These are phyloP conservation scores for Musa beccarii DNA, from an alignment of 176 grass and related monocot species.

Conservation along the genomic window DNA sequence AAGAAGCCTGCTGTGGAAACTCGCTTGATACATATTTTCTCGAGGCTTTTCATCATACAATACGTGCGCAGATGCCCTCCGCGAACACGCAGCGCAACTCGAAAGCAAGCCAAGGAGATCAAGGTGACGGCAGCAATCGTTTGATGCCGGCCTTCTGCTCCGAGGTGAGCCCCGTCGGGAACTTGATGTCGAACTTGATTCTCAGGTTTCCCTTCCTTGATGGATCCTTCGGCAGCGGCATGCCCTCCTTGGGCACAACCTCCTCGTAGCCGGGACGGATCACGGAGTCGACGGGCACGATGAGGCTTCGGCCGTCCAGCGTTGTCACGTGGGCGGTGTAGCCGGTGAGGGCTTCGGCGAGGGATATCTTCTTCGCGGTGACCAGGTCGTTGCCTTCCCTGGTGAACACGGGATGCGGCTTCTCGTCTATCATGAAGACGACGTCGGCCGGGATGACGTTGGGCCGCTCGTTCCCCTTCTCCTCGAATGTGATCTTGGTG, in stretches of 20 bases:
- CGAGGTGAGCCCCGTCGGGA: constrained; percentile 55
- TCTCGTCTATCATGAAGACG: constrained; percentile 89
- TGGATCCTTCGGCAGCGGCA: constrained; percentile 80
- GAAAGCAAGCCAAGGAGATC: background rate
- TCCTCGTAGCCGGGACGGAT: constrained; percentile 77
- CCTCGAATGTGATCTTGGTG: constrained; percentile 92
- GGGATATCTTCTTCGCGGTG: constrained; percentile 53
- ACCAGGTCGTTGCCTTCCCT: constrained; percentile 88
- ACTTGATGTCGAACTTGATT: constrained; percentile 93
- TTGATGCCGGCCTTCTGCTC: constrained; percentile 85
- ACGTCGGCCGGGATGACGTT: constrained; percentile 56
- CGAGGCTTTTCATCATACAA: too few relatives aligned
- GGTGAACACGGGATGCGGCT: constrained; percentile 80
- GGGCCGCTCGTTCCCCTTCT: constrained; percentile 81
- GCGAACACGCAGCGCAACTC: too few relatives aligned
- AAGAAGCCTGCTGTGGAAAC: too few relatives aligned
- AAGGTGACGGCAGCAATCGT: constrained; percentile 33
- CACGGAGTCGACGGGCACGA: constrained; percentile 42
- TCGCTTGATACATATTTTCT: too few relatives aligned
- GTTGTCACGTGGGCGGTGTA: constrained; percentile 48
- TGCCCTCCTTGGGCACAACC: constrained; percentile 62
- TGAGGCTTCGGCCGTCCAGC: constrained; percentile 68
- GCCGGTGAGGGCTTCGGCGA: constrained; percentile 56
- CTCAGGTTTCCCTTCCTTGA: constrained; percentile 73
- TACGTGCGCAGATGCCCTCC: background rate